Percentiles rank a stretch among this genome's conserved stretches.
Evolutionary conservation across 2,329 filamentous ascomycete genomes (phyloP).

Genomic region (Ambrosiella cleistominuta): DNA sequence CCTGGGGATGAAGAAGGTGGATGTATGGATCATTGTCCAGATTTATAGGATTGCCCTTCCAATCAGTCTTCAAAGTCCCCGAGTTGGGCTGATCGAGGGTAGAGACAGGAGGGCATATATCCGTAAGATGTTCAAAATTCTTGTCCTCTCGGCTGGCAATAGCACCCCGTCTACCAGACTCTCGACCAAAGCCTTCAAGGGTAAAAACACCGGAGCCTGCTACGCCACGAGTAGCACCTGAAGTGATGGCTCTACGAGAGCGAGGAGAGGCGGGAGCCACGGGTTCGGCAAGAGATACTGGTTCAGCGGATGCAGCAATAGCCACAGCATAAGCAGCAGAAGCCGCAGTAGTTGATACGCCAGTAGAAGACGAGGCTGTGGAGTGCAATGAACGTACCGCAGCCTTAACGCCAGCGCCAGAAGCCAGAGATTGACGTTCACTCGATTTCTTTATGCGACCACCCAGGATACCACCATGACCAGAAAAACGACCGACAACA

Average conservation of each 20-base stretch:
- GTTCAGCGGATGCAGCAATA: neutral
- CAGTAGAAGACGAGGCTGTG: neutral
- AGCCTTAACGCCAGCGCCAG: neutral
- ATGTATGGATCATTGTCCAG: conserved; percentile 54
- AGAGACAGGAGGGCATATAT: conserved; percentile 53
- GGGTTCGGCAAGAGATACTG: neutral
- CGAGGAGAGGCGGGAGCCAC: neutral
- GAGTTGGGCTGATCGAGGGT: conserved; percentile 43
- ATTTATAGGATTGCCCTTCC: conserved; percentile 68
- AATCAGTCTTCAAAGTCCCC: conserved; percentile 66
- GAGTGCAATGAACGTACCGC: neutral
- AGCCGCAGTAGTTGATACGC: neutral
- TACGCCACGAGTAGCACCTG: conserved; percentile 8
- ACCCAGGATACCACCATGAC: neutral
- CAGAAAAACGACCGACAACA: too few species aligned
- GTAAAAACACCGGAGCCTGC: conserved; percentile 10
- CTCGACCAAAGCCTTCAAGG: conserved; percentile 9
- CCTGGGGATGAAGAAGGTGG: conserved; percentile 57
- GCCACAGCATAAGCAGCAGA: conserved; percentile 1
- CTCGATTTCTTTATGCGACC: conserved; percentile 6
- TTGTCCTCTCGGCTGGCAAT: conserved; percentile 64
- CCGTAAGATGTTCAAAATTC: conserved; percentile 53
- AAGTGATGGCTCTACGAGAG: conserved; percentile 5
- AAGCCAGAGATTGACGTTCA: neutral
- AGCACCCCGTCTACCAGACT: conserved; percentile 18